Evolutionary conservation across 345 rosid species (phyloP), one percentile per base, ranked within the genome.

Genomic region (Arabidopsis thaliana): DNA sequence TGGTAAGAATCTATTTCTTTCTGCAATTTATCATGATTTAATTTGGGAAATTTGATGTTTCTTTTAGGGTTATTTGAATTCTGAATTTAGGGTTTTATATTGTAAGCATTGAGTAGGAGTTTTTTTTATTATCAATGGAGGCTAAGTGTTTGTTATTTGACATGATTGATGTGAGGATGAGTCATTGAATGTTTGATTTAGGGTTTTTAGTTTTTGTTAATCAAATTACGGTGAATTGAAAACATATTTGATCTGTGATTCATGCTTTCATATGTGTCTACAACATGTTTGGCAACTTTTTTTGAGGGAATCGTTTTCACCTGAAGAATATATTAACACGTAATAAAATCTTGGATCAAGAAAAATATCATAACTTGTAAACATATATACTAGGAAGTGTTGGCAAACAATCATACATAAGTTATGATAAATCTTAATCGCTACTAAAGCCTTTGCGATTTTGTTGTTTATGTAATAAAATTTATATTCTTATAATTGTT

Each of bases 251-350:
- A 16, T 16, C 20, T 16, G 20, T 16, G 81, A 65, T 77, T 65
- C 34, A n/a, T 77, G 59, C 46, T 46, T 62, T 71, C 61, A 16
- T 77, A 53, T 62, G 25, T 61, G 60, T 22, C 71, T 46, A 62
- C 76, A 57, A 61, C 76, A 63, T 75, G 68, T 71, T 77, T 77
- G 69, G 59, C 59, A 44, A 78, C 70, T 48, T 45, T 67, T 16
- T 67, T 52, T 55, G 71, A 79, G 82, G 82, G 73, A 79, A 73
- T 33, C 22, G 8, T 53, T 61, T 66, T 49, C 37, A 30, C 38
- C 40, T 60, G 32, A 41, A 23, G 57, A 75, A 30, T 45, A 41
- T 61, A 46, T 58, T 36, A 24, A 40, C 48, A 22, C 53, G 49
- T 59, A n/a, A 66, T 66, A 37, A 30, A 55, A 67, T 32, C 45